Evolutionary conservation across 208 protist genomes (phyloP).

Genomic region (Leptomonas seymouri): DNA sequence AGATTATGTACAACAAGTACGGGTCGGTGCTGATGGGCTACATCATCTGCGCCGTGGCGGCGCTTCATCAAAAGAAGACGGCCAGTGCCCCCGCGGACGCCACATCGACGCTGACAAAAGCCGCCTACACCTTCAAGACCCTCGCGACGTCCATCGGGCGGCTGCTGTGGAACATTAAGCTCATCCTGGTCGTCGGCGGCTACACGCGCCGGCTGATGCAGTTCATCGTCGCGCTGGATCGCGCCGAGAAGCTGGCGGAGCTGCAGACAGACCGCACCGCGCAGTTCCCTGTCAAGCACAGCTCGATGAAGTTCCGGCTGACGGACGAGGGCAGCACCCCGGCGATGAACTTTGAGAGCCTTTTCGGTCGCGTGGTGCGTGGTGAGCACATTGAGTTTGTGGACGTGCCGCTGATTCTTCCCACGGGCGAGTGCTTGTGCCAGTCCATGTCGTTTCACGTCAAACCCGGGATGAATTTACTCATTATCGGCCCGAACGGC

Average conservation of each 20-base stretch:
- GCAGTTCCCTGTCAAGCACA: slow-evolving; percentile 14
- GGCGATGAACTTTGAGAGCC: slow-evolving; percentile 13
- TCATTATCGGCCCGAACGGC: slow-evolving; percentile 93
- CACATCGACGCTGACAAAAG: slow-evolving; percentile 24
- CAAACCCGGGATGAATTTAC: slow-evolving; percentile 81
- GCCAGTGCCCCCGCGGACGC: slow-evolving; percentile 13
- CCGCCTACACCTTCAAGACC: slow-evolving; percentile 46
- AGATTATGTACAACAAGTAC: slow-evolving; percentile 62
- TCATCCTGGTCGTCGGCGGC: slow-evolving; percentile 45
- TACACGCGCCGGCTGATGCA: slow-evolving; percentile 62
- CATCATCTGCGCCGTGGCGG: slow-evolving; percentile 38
- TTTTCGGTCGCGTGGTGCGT: slow-evolving; percentile 35
- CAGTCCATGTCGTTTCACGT: slow-evolving; percentile 74
- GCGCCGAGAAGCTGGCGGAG: slow-evolving; percentile 32
- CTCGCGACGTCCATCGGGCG: slow-evolving; percentile 47
- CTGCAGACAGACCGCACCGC: slow-evolving; percentile 29
- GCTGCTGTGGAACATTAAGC: slow-evolving; percentile 55
- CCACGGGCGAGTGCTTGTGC: slow-evolving; percentile 64
- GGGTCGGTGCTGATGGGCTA: slow-evolving; percentile 58
- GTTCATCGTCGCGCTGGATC: slow-evolving; percentile 45
- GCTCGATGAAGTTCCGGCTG: slow-evolving; percentile 14
- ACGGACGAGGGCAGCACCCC: neutral
- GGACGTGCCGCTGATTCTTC: slow-evolving; percentile 67
- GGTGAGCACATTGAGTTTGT: slow-evolving; percentile 87
- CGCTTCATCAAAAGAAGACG: slow-evolving; percentile 19